These are phyloP conservation scores for Tylopilus sp. DNA, from an alignment of 1,284 basidiomycete genomes.

Conservation along the genomic window DNA sequence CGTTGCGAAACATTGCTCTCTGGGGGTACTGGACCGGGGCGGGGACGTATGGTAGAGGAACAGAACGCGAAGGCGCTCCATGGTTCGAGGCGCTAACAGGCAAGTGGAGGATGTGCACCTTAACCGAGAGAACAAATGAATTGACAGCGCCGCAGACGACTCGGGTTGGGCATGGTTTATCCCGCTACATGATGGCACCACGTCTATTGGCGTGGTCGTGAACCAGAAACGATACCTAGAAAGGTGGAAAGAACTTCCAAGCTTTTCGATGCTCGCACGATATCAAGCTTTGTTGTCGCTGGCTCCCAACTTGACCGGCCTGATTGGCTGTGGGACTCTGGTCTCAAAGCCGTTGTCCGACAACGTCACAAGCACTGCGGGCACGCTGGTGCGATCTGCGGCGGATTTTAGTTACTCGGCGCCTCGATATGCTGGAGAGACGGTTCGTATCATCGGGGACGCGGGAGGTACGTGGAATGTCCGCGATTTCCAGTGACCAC, in stretches of 20 bases:
- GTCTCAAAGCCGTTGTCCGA: slow-evolving; percentile 30
- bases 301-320: slow-evolving; percentile 47
- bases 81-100: slow-evolving; percentile 73
- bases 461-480: slow-evolving; percentile 52
- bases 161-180: slow-evolving; percentile 80
- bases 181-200: slow-evolving; percentile 63
- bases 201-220: slow-evolving; percentile 70
- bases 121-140: neutral
- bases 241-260: slow-evolving; percentile 36
- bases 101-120: slow-evolving; percentile 24
- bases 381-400: slow-evolving; percentile 40
- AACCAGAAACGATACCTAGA: slow-evolving; percentile 51
- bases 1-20: slow-evolving; percentile 67
- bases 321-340: slow-evolving; percentile 48
- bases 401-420: slow-evolving; percentile 73
- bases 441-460: slow-evolving; percentile 66
- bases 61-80: slow-evolving; percentile 52
- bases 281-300: slow-evolving; percentile 34
- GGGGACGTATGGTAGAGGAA: slow-evolving; percentile 51
- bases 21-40: slow-evolving; percentile 72
- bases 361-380: neutral
- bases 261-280: slow-evolving; percentile 40
- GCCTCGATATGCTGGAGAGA: slow-evolving; percentile 52
- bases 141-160: slow-evolving; percentile 47
- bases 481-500: neutral